phyloP scores from a whole-genome alignment of 176 grass and related monocot species.

The Triticum urartu region DNA sequence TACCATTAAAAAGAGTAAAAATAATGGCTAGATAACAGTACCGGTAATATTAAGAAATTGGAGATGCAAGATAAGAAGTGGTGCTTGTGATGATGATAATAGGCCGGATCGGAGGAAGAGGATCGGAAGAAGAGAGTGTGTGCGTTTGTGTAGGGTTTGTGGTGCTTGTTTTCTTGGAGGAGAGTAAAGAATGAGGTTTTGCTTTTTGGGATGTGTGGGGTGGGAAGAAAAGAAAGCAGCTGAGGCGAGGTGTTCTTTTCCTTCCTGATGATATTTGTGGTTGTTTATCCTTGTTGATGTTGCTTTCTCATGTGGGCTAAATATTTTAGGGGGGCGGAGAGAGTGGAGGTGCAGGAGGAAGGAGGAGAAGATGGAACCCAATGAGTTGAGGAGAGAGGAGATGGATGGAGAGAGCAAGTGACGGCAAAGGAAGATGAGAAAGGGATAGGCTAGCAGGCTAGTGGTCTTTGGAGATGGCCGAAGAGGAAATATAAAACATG shows the following conservation, averaged over 20 bases:
- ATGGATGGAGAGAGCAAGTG: background rate
- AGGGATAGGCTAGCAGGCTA: constrained; percentile 33
- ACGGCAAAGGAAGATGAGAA: constrained; percentile 21
- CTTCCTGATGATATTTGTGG: background rate
- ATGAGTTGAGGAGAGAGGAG: constrained; percentile 12
- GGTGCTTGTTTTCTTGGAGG: constrained; percentile 54
- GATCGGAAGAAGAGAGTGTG: background rate
- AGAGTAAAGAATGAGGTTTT: constrained; percentile 73
- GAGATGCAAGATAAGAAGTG: constrained; percentile 44
- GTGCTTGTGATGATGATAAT: constrained; percentile 50
- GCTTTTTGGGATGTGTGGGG: constrained; percentile 27
- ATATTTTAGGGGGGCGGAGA: background rate
- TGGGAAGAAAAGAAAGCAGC: constrained; percentile 27
- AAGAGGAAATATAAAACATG: constrained; percentile 42
- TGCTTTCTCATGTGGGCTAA: constrained; percentile 31
- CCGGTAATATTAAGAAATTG: constrained; percentile 72
- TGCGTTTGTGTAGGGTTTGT: constrained; percentile 65
- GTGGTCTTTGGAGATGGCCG: constrained; percentile 44
- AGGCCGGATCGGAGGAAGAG: constrained; percentile 25
- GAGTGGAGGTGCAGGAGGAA: background rate
- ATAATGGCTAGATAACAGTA: constrained; percentile 66
- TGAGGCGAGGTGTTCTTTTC: background rate
- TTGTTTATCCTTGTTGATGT: constrained; percentile 38
- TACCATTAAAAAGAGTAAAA: constrained; percentile 48
- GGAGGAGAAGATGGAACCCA: constrained; percentile 23